Conservation (phyloP, 2,329 filamentous ascomycete species). For the Exutisphaerella laricina region DNA sequence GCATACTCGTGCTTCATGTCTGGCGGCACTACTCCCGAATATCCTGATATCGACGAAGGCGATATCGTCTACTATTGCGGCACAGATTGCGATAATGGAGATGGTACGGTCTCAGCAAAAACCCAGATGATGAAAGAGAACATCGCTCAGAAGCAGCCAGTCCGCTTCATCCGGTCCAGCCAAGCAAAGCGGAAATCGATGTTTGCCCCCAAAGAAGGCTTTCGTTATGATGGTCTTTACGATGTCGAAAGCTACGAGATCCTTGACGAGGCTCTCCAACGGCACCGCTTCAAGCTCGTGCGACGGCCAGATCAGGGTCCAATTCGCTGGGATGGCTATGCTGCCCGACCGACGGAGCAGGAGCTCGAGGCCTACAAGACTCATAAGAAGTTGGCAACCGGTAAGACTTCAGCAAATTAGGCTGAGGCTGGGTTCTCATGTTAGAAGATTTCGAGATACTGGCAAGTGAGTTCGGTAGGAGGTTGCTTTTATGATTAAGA, state of each 20-base stretch:
- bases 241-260: slow-evolving; percentile 38
- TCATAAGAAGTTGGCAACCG: slow-evolving; percentile 20
- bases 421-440: too few species aligned
- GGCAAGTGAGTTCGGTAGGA: too few species aligned
- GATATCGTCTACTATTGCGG: slow-evolving; percentile 49
- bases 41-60: slow-evolving; percentile 48
- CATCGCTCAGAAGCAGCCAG: slow-evolving; percentile 32
- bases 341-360: slow-evolving; percentile 39
- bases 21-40: slow-evolving; percentile 32
- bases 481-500: too few species aligned
- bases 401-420: too few species aligned
- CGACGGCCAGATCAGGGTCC: slow-evolving; percentile 42
- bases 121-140: slow-evolving; percentile 44
- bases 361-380: slow-evolving; percentile 31
- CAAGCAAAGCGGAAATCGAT: slow-evolving; percentile 38
- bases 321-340: slow-evolving; percentile 41
- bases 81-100: slow-evolving; percentile 38
- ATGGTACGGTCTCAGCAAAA: slow-evolving; percentile 30
- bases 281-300: slow-evolving; percentile 46
- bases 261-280: slow-evolving; percentile 38
- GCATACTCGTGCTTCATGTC: slow-evolving; percentile 54
- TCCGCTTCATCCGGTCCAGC: slow-evolving; percentile 49
- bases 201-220: slow-evolving; percentile 44
- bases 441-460: too few species aligned
- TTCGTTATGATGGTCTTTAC: slow-evolving; percentile 57